phyloP scores from a whole-genome alignment of 2,329 filamentous ascomycete genomes.

The Tolypocladium tundrense region DNA sequence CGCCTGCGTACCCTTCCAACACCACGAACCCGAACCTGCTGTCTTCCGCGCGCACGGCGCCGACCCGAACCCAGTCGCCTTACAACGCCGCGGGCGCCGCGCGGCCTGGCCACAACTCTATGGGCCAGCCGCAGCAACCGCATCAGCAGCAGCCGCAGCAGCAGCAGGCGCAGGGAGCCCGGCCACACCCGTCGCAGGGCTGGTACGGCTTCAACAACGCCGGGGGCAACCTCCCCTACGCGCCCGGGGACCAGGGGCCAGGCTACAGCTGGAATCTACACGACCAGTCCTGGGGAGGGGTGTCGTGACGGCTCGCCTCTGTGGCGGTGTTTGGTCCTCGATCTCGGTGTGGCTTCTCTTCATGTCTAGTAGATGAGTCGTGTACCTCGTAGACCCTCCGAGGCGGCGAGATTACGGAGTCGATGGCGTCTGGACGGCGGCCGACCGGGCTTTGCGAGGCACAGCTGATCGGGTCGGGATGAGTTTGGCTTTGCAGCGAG shows the following conservation, averaged over 20 bases:
- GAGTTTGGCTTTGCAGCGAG: neutral
- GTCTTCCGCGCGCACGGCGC: neutral
- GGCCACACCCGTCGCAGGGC: constrained; percentile 1
- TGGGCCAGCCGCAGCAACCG: neutral
- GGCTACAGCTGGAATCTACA: constrained; percentile 14
- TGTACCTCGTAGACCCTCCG: neutral
- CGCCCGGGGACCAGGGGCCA: constrained; percentile 10
- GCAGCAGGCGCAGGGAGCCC: neutral
- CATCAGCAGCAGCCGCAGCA: neutral
- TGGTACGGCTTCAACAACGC: constrained; percentile 7
- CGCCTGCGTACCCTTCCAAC: constrained; percentile 1
- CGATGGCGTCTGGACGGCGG: neutral
- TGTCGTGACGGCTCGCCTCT: neutral
- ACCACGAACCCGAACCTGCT: neutral
- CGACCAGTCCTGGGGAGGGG: constrained; percentile 10
- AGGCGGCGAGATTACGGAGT: neutral
- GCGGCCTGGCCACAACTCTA: neutral
- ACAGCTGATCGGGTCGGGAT: neutral
- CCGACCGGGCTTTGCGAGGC: neutral
- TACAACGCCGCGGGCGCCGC: neutral
- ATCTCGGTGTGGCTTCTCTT: neutral
- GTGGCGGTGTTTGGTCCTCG: neutral
- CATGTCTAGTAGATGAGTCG: neutral
- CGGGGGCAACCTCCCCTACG: constrained; percentile 8
- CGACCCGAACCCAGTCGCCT: neutral